Conservation (phyloP, 805 yeast genomes). For the Yamadazyma paraphyllophila region DNA sequence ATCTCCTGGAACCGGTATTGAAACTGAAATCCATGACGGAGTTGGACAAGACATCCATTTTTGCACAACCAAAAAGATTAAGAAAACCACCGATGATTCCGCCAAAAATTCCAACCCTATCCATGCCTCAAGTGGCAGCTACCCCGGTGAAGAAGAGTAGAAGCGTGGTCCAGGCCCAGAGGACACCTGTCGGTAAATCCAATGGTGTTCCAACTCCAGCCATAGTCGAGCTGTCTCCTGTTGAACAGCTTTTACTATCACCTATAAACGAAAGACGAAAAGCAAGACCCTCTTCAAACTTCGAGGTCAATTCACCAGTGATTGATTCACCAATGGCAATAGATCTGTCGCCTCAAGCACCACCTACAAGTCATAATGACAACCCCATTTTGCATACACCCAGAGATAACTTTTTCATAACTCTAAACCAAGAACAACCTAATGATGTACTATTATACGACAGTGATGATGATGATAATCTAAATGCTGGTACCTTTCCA, state of each 20-base stretch:
- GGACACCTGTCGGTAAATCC: background rate
- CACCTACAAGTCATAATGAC: no score
- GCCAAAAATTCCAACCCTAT: background rate
- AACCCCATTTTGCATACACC: background rate
- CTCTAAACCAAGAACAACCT: background rate
- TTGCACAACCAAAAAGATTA: conserved; percentile 18
- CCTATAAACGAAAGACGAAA: conserved; percentile 11
- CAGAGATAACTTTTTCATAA: background rate
- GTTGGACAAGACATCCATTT: conserved; percentile 2
- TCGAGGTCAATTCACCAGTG: background rate
- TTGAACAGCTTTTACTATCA: background rate
- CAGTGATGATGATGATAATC: background rate
- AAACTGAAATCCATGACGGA: conserved; percentile 11
- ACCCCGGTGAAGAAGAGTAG: conserved; percentile 22
- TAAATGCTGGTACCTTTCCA: background rate
- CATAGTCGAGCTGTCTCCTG: no score
- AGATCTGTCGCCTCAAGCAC: background rate
- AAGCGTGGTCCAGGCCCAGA: background rate
- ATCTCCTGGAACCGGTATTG: conserved; percentile 23
- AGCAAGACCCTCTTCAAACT: background rate
- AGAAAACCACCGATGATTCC: conserved; percentile 1
- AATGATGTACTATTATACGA: background rate
- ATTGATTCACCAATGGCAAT: background rate
- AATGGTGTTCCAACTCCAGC: no score
- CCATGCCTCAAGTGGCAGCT: conserved; percentile 23